A percentile compares a stretch with the other conserved stretches of the same genome.
These are phyloP conservation scores for Manihot esculenta DNA, from an alignment of 441 rosid species.

Conservation along the genomic window DNA sequence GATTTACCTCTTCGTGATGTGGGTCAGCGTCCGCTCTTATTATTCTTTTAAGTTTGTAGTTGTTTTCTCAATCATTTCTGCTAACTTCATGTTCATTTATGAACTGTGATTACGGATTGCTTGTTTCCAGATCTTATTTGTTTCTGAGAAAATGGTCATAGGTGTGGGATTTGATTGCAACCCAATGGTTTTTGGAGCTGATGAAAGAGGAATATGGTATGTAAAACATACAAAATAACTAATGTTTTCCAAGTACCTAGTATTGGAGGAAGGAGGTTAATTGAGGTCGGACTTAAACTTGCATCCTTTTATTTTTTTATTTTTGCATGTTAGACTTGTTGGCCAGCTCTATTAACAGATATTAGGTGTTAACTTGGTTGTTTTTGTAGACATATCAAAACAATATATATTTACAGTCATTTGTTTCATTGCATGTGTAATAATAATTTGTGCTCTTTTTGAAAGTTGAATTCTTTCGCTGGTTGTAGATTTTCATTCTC, in stretches of 20 bases:
- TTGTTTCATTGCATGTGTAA: not conserved
- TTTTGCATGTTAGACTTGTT: not conserved
- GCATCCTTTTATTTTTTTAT: not conserved
- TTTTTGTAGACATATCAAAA: not conserved
- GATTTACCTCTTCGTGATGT: conserved; percentile 99
- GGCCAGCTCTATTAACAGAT: not conserved
- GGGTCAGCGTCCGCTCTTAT: conserved; percentile 96
- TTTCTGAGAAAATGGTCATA: conserved; percentile 87
- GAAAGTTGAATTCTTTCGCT: not conserved
- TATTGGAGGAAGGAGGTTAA: not conserved
- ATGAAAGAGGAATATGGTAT: conserved; percentile 95
- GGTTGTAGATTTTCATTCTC: not conserved
- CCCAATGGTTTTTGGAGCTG: conserved; percentile 93
- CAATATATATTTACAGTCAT: not conserved
- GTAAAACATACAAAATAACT: conserved; percentile 13
- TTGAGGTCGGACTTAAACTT: not conserved
- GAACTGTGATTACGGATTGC: conserved; percentile 17
- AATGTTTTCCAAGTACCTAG: not conserved
- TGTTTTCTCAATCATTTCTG: conserved; percentile 23
- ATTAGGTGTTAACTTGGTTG: not conserved
- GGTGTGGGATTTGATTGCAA: conserved; percentile 96
- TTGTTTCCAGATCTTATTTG: conserved; percentile 68
- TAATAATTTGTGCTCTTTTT: not conserved
- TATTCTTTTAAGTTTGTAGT: conserved; percentile 27
- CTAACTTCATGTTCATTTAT: conserved; percentile 23